Percentiles rank a stretch among this genome's conserved stretches.
These are phyloP conservation scores for Coccinonectria pachysandricola DNA, from an alignment of 2,329 filamentous ascomycete genomes.

Conservation along the genomic window DNA sequence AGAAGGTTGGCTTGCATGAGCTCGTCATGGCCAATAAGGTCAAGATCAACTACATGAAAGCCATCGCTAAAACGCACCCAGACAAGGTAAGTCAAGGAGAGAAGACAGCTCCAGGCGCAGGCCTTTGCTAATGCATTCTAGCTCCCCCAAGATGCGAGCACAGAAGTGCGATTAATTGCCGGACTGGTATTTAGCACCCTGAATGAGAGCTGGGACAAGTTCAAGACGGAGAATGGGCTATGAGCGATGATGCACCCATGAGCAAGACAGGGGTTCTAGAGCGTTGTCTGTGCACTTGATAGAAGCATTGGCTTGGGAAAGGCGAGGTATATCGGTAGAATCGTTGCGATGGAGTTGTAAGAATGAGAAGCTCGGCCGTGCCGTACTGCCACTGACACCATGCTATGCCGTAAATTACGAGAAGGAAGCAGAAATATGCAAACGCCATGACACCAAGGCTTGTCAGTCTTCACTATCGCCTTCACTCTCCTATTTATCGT, in stretches of 20 bases:
- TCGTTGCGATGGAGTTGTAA: no score
- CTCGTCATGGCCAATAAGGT: conserved; percentile 88
- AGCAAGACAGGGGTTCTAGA: no score
- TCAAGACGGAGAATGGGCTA: conserved; percentile 58
- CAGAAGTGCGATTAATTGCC: conserved; percentile 56
- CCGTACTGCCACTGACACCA: conserved; percentile 14
- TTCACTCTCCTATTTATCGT: no score
- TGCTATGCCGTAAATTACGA: conserved; percentile 13
- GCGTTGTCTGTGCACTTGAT: conserved; percentile 10
- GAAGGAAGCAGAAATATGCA: conserved; percentile 5
- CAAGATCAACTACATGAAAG: conserved; percentile 98
- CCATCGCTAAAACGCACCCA: conserved; percentile 95
- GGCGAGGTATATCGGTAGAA: conserved; percentile 7
- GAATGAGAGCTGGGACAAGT: conserved; percentile 66
- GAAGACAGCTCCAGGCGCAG: no score
- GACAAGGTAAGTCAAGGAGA: conserved; percentile 85
- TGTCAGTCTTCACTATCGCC: conserved; percentile 2
- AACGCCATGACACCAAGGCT: conserved; percentile 15
- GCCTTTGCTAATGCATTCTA: no score
- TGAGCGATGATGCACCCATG: no score
- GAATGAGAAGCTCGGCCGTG: conserved; percentile 13
- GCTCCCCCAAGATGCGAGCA: conserved; percentile 54
- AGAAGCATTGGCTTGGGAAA: conserved; percentile 11
- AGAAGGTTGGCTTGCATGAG: conserved; percentile 91
- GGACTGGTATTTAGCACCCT: conserved; percentile 56